phyloP scores from a whole-genome alignment of 768 basidiomycete genomes.

The Amanita exitialis region DNA sequence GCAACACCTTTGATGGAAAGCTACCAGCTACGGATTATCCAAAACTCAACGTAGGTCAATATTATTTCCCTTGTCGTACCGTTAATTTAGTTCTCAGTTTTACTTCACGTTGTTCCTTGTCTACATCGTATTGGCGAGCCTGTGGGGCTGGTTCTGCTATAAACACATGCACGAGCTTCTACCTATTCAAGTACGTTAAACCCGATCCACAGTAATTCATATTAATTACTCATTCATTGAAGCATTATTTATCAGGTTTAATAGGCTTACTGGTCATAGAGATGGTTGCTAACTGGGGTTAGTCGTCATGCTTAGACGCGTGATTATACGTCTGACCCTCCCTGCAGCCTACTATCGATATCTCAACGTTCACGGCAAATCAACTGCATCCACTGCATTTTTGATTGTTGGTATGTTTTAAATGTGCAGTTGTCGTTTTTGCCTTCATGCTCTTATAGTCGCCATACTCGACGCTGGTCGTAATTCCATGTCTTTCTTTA shows the following conservation, averaged over 20 bases:
- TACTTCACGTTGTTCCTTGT: conserved; percentile 77
- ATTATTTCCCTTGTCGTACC: conserved; percentile 3
- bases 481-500: conserved; percentile 92
- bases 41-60: conserved; percentile 75
- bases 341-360: conserved; percentile 82
- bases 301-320: conserved; percentile 11
- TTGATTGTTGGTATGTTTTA: conserved; percentile 72
- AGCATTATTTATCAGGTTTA: conserved; percentile 90
- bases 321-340: conserved; percentile 4
- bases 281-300: conserved; percentile 89
- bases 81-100: conserved; percentile 41
- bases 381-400: conserved; percentile 73
- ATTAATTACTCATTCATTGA: conserved; percentile 1
- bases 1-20: conserved; percentile 80
- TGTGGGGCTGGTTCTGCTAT: conserved; percentile 82
- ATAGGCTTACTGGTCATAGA: conserved; percentile 84
- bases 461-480: conserved; percentile 93
- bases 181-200: conserved; percentile 63
- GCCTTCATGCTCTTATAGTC: conserved; percentile 33
- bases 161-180: conserved; percentile 74
- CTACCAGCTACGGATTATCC: conserved; percentile 93
- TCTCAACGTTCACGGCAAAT: conserved; percentile 78
- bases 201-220: not conserved
- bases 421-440: not conserved
- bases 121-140: conserved; percentile 58